Conservation (phyloP, 1,284 basidiomycete species). For the Caloboletus inedulis region DNA sequence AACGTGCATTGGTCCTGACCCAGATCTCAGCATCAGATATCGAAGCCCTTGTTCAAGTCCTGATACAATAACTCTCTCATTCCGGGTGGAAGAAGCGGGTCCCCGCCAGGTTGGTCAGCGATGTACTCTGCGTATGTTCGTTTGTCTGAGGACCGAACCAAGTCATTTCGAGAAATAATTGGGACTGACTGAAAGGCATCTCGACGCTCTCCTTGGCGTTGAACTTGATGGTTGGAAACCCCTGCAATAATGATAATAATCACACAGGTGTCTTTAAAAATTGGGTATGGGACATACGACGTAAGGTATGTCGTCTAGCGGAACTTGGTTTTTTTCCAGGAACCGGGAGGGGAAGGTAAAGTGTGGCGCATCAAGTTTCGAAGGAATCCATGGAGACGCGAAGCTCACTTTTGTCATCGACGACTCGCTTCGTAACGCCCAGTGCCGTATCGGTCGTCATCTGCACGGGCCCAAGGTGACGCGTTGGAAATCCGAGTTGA, state of each 20-base stretch:
- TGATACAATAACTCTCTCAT: slow-evolving; percentile 84
- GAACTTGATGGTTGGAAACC: slow-evolving; percentile 85
- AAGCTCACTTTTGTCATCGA: slow-evolving; percentile 68
- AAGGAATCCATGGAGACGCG: not conserved
- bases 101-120: slow-evolving; percentile 36
- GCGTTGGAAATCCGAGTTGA: slow-evolving; percentile 78
- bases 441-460: slow-evolving; percentile 99
- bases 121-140: slow-evolving; percentile 56
- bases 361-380: not conserved
- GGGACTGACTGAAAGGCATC: slow-evolving; percentile 84
- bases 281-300: slow-evolving; percentile 43
- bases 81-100: slow-evolving; percentile 81
- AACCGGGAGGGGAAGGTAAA: not conserved
- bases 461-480: slow-evolving; percentile 83
- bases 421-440: slow-evolving; percentile 87
- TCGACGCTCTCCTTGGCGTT: slow-evolving; percentile 83
- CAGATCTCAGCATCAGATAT: slow-evolving; percentile 34
- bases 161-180: not conserved
- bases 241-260: too few species aligned
- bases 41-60: slow-evolving; percentile 85
- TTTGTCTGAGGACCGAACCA: not conserved
- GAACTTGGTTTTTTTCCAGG: slow-evolving; percentile 3
- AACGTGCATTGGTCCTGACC: not conserved
- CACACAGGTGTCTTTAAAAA: not conserved
- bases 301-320: slow-evolving; percentile 69